These are phyloP conservation scores for Malassezia yamatoensis DNA, from an alignment of 1,284 basidiomycete species.

Conservation along the genomic window DNA sequence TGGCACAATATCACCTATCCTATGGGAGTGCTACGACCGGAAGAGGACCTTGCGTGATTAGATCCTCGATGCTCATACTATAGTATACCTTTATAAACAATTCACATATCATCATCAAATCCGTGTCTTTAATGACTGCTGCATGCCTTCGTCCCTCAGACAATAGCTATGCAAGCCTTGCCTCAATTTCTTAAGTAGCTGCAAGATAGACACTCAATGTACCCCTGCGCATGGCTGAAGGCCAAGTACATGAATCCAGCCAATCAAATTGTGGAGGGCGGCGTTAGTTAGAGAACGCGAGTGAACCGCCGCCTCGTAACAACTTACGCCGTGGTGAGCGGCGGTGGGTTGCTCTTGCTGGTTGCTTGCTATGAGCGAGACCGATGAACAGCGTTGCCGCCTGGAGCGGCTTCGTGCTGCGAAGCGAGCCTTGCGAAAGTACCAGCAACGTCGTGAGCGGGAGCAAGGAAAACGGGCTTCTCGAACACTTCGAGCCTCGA, in stretches of 20 bases:
- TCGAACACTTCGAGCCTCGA: constrained; percentile 9
- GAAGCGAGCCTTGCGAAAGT: constrained; percentile 15
- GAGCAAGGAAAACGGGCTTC: constrained; percentile 16
- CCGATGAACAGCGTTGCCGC: constrained; percentile 7
- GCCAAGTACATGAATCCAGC: background rate
- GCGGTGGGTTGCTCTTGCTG: background rate
- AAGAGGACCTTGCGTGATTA: background rate
- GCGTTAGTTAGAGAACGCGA: background rate
- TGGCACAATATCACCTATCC: constrained; percentile 3
- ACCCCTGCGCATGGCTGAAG: background rate
- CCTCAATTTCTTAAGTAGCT: background rate
- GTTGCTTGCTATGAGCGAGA: background rate
- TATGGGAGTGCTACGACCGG: background rate
- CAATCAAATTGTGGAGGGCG: background rate
- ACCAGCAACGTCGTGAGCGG: constrained; percentile 15
- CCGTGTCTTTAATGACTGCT: background rate
- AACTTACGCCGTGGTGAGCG: background rate
- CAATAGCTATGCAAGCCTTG: too few relatives aligned
- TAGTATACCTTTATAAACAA: background rate
- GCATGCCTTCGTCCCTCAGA: too few relatives aligned
- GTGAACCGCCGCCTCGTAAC: too few relatives aligned
- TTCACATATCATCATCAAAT: background rate
- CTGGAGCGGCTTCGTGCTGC: constrained; percentile 15
- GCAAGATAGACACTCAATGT: background rate
- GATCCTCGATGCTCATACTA: background rate